Base-by-base conservation (phyloP, 768 basidiomycete species). In the Pisolithus sp. region DNA sequence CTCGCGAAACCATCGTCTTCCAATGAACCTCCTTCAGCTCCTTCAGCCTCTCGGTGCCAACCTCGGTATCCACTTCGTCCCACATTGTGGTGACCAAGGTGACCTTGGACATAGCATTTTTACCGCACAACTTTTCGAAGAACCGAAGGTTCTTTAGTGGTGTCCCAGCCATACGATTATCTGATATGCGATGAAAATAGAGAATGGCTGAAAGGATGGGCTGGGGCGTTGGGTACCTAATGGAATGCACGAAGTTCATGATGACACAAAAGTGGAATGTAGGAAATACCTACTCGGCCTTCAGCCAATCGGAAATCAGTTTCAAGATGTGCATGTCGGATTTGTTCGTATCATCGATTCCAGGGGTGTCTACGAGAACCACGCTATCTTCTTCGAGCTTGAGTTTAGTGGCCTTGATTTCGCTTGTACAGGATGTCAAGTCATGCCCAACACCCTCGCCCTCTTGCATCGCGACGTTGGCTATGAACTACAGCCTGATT, bases 301-400 rank as follows among this genome's bases (percentile, higher is more conserved):
- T 21, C 12, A 55, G 18, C 30, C 46, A 52, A 10, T n/a, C 68
- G 59, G 75, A 71, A 37, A 77, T 75, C 70, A 74, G 68, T 18
- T 65, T 68, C 20, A 77, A 58, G 5, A 78, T 65, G 7, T 73
- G 73, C 0, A 70, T 65, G 50, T 77, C 76, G 49, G 69, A 73
- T 50, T 63, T 68, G 2, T 36, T 46, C 2, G 76, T 73, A 54
- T 79, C 76, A 55, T 79, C 77, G 52, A 79, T 79, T 2, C 78
- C 78, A 5, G 78, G 78, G 0, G 78, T 80, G 54, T 81, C 79
- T 50, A 81, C 70, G 6, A 81, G 63, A 0, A 65, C 69, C 20
- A 80, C 64, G 21, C 39, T 55, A 4, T 59, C 59, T 2, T 68
- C 72, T 34, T 37, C 43, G 8, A 26, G 52, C 5, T 9, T 5